Evolutionary conservation across 805 yeast genomes (phyloP).

Genomic region (Brettanomyces sp.): DNA sequence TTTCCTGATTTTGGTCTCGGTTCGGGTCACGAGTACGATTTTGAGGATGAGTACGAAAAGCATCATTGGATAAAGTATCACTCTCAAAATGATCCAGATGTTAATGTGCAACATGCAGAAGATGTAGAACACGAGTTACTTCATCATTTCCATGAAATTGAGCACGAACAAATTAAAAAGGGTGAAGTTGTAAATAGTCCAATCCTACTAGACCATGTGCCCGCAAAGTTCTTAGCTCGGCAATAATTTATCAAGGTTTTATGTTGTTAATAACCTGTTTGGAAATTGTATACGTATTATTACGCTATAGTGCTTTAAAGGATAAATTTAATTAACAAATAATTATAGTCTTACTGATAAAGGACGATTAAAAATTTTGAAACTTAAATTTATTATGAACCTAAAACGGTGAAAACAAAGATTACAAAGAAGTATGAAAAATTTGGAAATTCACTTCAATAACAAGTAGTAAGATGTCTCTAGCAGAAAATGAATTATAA

Average conservation of each 20-base stretch:
- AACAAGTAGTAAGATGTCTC: conserved; percentile 1
- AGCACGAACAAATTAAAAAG: conserved; percentile 19
- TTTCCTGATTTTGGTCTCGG: conserved; percentile 92
- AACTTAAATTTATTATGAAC: too few species aligned
- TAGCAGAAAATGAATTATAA: conserved; percentile 29
- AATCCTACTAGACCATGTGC: conserved; percentile 7
- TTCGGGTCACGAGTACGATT: conserved; percentile 80
- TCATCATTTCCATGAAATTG: conserved; percentile 81
- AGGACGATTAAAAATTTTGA: too few species aligned
- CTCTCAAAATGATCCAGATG: conserved; percentile 73
- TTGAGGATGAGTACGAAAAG: conserved; percentile 86
- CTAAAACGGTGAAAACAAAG: neutral
- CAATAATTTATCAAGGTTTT: too few species aligned
- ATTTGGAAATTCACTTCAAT: neutral
- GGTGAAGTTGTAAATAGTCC: conserved; percentile 8
- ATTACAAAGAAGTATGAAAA: neutral
- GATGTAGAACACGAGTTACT: conserved; percentile 81
- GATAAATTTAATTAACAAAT: too few species aligned
- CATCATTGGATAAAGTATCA: conserved; percentile 90
- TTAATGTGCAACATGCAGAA: conserved; percentile 70
- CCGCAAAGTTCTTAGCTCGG: conserved; percentile 2
- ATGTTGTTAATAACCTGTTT: too few species aligned
- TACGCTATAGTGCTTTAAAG: too few species aligned
- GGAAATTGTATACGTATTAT: too few species aligned
- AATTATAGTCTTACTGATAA: too few species aligned